phyloP scores from a whole-genome alignment of 1,284 basidiomycete genomes.

The Cyathus olla region DNA sequence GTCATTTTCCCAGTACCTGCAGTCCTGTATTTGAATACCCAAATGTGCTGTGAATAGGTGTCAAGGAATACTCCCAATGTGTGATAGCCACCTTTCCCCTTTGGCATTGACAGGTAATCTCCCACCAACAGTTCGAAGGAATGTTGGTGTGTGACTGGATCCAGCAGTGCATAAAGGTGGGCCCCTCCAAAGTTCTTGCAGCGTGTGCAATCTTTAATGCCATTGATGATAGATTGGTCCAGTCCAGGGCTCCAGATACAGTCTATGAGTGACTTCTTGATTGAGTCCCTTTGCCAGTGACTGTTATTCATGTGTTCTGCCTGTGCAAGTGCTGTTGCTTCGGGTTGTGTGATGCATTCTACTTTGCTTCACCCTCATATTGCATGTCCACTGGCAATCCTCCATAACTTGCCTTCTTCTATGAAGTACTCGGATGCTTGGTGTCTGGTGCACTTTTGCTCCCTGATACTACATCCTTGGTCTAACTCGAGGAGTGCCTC shows the following conservation, averaged over 20 bases:
- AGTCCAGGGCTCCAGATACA: constrained; percentile 32
- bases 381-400: constrained; percentile 15
- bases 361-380: constrained; percentile 14
- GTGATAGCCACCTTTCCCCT: constrained; percentile 41
- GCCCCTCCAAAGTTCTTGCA: constrained; percentile 13
- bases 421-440: constrained; percentile 35
- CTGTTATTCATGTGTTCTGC: constrained; percentile 27
- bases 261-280: constrained; percentile 35
- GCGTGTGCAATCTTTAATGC: constrained; percentile 32
- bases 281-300: constrained; percentile 38
- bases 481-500: constrained; percentile 31
- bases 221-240: constrained; percentile 34
- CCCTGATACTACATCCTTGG: not conserved
- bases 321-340: constrained; percentile 14
- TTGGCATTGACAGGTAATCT: constrained; percentile 44
- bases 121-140: constrained; percentile 45
- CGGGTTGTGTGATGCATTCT: constrained; percentile 10
- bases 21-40: constrained; percentile 35
- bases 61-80: constrained; percentile 38
- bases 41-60: constrained; percentile 33
- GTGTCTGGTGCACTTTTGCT: constrained; percentile 26
- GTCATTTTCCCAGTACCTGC: constrained; percentile 34
- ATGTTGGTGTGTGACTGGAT: constrained; percentile 43
- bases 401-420: constrained; percentile 41
- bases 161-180: constrained; percentile 34